Conservation (phyloP, 768 basidiomycete species). For the Psilocybe cubensis region DNA sequence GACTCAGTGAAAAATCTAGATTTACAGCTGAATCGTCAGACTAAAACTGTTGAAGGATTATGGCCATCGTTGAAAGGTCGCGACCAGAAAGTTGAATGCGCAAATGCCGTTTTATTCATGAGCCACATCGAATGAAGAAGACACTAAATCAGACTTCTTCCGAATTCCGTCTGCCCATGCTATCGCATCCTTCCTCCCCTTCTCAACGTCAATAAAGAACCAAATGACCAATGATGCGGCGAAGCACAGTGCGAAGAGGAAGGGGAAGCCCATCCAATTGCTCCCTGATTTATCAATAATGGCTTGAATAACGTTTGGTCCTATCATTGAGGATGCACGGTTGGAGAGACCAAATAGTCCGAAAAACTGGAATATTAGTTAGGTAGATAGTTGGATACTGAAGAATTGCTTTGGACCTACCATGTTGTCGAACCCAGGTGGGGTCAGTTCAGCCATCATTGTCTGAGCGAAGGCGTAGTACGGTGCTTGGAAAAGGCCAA, state of each 20-base stretch:
- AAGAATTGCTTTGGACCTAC: slow-evolving; percentile 22
- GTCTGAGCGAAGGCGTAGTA: slow-evolving; percentile 88
- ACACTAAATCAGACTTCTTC: slow-evolving; percentile 12
- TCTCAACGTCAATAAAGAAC: slow-evolving; percentile 69
- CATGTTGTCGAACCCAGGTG: slow-evolving; percentile 87
- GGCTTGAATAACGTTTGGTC: slow-evolving; percentile 83
- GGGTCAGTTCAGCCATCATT: slow-evolving; percentile 89
- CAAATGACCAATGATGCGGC: slow-evolving; percentile 75
- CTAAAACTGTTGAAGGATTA: too few species aligned
- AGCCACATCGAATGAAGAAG: too few species aligned
- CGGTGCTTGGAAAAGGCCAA: slow-evolving; percentile 83
- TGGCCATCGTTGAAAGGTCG: too few species aligned
- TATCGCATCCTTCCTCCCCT: slow-evolving; percentile 65
- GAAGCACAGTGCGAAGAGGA: slow-evolving; percentile 74
- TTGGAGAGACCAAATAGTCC: slow-evolving; percentile 86
- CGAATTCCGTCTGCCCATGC: slow-evolving; percentile 50
- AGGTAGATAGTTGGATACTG: background rate
- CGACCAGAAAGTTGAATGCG: too few species aligned
- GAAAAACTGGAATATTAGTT: slow-evolving; percentile 61
- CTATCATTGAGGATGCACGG: slow-evolving; percentile 85
- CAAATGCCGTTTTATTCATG: too few species aligned
- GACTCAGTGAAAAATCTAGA: background rate
- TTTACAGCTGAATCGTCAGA: too few species aligned
- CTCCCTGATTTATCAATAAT: slow-evolving; percentile 74
- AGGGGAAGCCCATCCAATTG: slow-evolving; percentile 87